Conservation (phyloP, 108 stramenopile genomes). For the Nannochloropsis gaditana region DNA sequence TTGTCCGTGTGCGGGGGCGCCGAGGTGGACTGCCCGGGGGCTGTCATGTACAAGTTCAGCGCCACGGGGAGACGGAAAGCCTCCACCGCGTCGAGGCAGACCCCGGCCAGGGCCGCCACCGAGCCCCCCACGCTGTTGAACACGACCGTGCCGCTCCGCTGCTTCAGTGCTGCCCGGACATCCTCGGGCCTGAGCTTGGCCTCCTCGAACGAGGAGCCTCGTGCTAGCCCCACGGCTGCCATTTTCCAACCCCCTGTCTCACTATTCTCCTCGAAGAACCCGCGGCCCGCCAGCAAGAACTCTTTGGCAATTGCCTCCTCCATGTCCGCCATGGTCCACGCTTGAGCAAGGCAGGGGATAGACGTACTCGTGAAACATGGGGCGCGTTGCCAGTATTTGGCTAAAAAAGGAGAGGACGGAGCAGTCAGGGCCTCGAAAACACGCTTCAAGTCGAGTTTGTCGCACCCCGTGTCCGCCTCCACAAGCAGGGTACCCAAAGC, state of each 20-base stretch:
- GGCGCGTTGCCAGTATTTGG: neutral
- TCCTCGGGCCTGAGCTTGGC: conserved; percentile 46
- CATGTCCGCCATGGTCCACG: conserved; percentile 13
- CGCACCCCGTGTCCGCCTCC: neutral
- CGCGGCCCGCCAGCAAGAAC: neutral
- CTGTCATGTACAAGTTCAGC: conserved; percentile 77
- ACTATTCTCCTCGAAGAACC: conserved; percentile 26
- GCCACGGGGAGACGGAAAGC: conserved; percentile 67
- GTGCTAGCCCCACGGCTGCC: conserved; percentile 33
- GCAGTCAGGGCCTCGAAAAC: neutral
- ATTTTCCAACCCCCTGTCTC: conserved; percentile 41
- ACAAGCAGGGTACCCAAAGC: neutral
- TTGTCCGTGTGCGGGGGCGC: conserved; percentile 91
- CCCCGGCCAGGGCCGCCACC: conserved; percentile 58
- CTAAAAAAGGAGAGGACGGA: neutral
- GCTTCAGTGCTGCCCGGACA: conserved; percentile 27
- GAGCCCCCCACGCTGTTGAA: conserved; percentile 42
- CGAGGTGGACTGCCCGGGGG: conserved; percentile 63
- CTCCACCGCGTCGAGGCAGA: conserved; percentile 68
- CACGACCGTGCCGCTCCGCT: conserved; percentile 48
- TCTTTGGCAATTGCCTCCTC: neutral
- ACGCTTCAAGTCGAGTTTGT: neutral
- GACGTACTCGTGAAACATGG: neutral
- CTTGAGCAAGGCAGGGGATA: conserved; percentile 15
- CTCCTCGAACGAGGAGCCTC: conserved; percentile 40